A percentile compares a stretch with the other conserved stretches of the same genome.
These are phyloP conservation scores for Microcyclospora tardicrescens DNA, from an alignment of 2,329 filamentous ascomycete species.

Conservation along the genomic window DNA sequence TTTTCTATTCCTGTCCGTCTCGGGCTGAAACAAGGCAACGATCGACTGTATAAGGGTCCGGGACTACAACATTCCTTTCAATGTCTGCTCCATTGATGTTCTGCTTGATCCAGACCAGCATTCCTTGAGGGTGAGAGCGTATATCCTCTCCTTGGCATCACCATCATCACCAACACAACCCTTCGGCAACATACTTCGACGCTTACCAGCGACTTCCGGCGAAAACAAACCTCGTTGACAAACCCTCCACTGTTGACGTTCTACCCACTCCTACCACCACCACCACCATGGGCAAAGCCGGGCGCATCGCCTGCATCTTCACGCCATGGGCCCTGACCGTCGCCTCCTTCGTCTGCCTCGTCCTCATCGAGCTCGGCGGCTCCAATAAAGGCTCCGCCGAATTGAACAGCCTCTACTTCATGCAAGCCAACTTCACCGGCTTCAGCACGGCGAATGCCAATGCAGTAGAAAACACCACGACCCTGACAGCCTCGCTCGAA, in stretches of 20 bases:
- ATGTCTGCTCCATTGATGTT: no score
- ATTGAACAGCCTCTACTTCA: constrained; percentile 43
- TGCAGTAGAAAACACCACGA: constrained; percentile 16
- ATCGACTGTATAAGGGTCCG: no score
- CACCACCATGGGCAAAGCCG: constrained; percentile 53
- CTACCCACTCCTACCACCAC: background rate
- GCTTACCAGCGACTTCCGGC: no score
- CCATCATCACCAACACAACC: no score
- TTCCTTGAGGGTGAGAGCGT: no score
- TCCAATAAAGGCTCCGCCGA: constrained; percentile 33
- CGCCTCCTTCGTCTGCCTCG: constrained; percentile 57
- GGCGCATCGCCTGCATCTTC: constrained; percentile 74
- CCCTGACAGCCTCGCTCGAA: constrained; percentile 26
- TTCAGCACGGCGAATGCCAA: constrained; percentile 17
- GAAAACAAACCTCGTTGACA: no score
- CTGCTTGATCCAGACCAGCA: no score
- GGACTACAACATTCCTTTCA: no score
- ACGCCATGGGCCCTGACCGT: constrained; percentile 73
- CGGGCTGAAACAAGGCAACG: no score
- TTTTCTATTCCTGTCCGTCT: background rate
- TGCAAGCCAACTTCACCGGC: constrained; percentile 30
- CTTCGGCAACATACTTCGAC: no score
- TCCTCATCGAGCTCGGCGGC: constrained; percentile 46
- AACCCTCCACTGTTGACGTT: background rate
- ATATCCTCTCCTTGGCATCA: no score